Conservation (phyloP, 768 basidiomycete species). For the Amanita rubescens region DNA sequence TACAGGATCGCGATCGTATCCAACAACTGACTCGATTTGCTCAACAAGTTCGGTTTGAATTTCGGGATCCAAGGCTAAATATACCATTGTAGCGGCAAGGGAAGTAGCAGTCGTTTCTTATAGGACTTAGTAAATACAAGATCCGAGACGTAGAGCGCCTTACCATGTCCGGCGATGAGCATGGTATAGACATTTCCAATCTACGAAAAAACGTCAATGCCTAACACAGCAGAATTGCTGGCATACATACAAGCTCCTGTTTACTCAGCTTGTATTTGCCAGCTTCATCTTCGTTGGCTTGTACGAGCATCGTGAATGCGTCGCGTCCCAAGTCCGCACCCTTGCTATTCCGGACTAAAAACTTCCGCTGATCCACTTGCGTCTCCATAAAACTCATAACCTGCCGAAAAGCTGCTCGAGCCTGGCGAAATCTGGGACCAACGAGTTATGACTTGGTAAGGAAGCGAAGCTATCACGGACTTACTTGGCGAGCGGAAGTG, state of each 20-base stretch:
- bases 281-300: slow-evolving; percentile 38
- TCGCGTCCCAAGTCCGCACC: slow-evolving; percentile 15
- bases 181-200: slow-evolving; percentile 47
- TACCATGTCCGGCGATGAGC: slow-evolving; percentile 55
- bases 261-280: slow-evolving; percentile 33
- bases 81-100: slow-evolving; percentile 39
- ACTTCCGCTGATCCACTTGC: neutral
- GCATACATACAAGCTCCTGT: slow-evolving; percentile 28
- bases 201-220: slow-evolving; percentile 16
- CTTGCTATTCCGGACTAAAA: neutral
- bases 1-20: slow-evolving; percentile 28
- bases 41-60: slow-evolving; percentile 41
- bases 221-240: neutral
- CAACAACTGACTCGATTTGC: slow-evolving; percentile 34
- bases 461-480: neutral
- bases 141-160: neutral
- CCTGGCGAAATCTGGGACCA: slow-evolving; percentile 2
- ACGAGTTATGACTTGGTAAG: neutral
- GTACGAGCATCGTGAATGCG: slow-evolving; percentile 36
- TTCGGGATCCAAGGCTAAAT: slow-evolving; percentile 36
- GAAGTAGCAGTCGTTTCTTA: slow-evolving; percentile 45
- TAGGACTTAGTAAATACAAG: neutral
- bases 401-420: neutral
- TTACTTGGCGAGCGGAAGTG: neutral
- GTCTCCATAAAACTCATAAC: neutral